Conservation (phyloP, 179 eudicot genomes). For the Camellia oleifera region DNA sequence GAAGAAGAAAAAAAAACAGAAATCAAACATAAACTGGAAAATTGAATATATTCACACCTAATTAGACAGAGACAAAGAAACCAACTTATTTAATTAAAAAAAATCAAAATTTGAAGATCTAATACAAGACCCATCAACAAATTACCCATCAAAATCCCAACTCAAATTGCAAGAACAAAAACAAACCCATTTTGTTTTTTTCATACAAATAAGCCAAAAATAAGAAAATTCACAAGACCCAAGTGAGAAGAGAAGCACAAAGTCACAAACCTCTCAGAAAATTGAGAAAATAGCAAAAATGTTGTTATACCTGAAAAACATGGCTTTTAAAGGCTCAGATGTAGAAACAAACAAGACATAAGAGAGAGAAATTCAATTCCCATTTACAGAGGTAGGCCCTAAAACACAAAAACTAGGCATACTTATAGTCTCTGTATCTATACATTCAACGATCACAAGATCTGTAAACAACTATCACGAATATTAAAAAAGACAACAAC, state of each 20-base stretch:
- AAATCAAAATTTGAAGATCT: slow-evolving; percentile 9
- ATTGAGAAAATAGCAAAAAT: neutral
- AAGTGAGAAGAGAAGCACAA: neutral
- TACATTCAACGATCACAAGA: slow-evolving; percentile 12
- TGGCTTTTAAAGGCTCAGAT: slow-evolving; percentile 1
- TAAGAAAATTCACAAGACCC: neutral
- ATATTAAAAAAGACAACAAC: neutral
- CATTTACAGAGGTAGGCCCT: neutral
- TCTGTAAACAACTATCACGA: neutral
- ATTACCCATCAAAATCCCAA: neutral
- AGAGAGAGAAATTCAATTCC: neutral
- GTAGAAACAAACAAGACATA: neutral
- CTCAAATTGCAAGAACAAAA: neutral
- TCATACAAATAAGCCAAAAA: neutral
- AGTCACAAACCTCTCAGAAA: slow-evolving; percentile 4
- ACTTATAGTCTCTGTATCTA: neutral
- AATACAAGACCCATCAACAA: slow-evolving; percentile 7
- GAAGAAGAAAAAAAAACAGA: neutral
- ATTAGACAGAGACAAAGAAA: neutral
- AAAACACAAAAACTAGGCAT: neutral
- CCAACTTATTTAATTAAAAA: neutral
- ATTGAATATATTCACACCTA: neutral
- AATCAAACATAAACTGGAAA: neutral
- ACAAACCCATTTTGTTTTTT: neutral
- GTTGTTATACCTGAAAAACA: neutral